Evolutionary conservation across 495 filamentous ascomycete species (phyloP).

Genomic region (Talaromyces liani): DNA sequence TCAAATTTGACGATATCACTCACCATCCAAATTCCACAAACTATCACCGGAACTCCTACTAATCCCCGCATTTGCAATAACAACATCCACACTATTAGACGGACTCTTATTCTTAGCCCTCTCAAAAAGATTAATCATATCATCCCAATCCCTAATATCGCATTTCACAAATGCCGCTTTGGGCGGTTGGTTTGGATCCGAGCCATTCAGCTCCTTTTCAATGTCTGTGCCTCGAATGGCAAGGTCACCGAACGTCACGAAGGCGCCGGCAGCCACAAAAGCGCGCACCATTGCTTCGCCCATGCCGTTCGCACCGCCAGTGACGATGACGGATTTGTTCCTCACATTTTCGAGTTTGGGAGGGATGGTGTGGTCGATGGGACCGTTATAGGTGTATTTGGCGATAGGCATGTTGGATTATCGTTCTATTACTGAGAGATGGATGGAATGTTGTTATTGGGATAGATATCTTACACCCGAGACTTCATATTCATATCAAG

Average conservation of each 20-base stretch:
- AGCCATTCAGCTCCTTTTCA: background rate
- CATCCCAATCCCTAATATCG: conserved; percentile 2
- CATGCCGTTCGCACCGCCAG: background rate
- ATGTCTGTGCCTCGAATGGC: background rate
- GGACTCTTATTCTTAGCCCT: background rate
- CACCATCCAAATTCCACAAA: background rate
- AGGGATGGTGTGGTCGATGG: background rate
- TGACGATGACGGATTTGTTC: background rate
- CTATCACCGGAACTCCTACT: background rate
- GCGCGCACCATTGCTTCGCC: background rate
- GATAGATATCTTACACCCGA: too few species aligned
- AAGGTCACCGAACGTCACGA: background rate
- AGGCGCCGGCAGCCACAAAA: background rate
- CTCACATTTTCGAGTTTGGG: background rate
- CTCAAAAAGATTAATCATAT: background rate
- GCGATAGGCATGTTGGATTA: background rate
- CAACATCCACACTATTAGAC: background rate
- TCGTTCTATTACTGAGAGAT: background rate
- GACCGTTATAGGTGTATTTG: background rate
- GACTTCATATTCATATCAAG: background rate
- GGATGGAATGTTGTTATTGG: too few species aligned
- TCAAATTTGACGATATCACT: background rate
- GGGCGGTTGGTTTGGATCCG: background rate
- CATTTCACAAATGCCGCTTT: background rate
- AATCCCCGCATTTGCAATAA: background rate